Percentiles rank a stretch among this genome's conserved stretches.
phyloP scores from a whole-genome alignment of 2,329 filamentous ascomycete species.

The Hymenoscyphus infarciens region DNA sequence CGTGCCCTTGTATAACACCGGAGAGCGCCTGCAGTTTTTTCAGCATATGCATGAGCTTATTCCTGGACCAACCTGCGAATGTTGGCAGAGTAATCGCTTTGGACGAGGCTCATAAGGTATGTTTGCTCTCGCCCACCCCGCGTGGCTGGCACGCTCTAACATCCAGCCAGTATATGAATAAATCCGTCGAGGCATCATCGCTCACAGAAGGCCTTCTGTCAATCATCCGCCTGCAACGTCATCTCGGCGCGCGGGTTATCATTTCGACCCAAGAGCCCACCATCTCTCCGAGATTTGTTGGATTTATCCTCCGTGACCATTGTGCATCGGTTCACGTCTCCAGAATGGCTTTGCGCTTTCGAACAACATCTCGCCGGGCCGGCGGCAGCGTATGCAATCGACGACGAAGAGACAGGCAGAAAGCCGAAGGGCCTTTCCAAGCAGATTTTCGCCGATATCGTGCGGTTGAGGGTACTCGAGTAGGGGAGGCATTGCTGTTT shows the following conservation, averaged over 20 bases:
- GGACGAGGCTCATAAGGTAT: conserved; percentile 73
- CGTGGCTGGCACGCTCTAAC: background rate
- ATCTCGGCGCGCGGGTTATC: conserved; percentile 62
- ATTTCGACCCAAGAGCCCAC: conserved; percentile 78
- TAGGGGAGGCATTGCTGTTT: conserved; percentile 49
- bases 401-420: conserved; percentile 28
- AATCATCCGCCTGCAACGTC: conserved; percentile 67
- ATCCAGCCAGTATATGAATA: conserved; percentile 51
- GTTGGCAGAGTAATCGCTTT: conserved; percentile 62
- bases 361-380: conserved; percentile 45
- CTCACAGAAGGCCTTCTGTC: conserved; percentile 61
- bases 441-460: conserved; percentile 43
- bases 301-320: conserved; percentile 70
- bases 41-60: conserved; percentile 65
- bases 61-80: conserved; percentile 50
- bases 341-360: conserved; percentile 49
- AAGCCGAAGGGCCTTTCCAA: conserved; percentile 24
- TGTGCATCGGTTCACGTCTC: conserved; percentile 68
- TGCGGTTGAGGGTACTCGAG: conserved; percentile 43
- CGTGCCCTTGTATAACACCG: conserved; percentile 65
- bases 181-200: conserved; percentile 48
- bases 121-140: background rate
- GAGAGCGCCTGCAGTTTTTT: conserved; percentile 69
- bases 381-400: conserved; percentile 21
- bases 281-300: conserved; percentile 61